Percentiles rank a stretch among this genome's conserved stretches.
phyloP scores from a whole-genome alignment of 441 rosid genomes.

The Theobroma grandiflorum region DNA sequence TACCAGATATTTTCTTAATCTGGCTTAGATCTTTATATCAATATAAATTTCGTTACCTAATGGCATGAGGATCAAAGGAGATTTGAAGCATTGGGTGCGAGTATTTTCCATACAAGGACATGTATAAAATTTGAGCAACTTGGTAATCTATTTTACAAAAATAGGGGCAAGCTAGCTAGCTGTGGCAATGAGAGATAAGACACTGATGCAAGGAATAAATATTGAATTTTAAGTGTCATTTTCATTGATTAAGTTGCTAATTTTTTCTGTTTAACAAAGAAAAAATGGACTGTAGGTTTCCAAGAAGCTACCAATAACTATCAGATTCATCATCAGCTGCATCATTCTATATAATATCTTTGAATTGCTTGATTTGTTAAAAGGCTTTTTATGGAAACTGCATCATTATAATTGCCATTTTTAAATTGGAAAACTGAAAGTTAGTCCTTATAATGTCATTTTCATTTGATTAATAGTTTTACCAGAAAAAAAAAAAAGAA shows the following conservation, averaged over 20 bases:
- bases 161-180: not conserved
- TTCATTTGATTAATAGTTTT: not conserved
- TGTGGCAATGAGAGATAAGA: not conserved
- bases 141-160: not conserved
- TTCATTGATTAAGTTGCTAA: conserved; percentile 12
- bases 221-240: conserved; percentile 20
- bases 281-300: conserved; percentile 21
- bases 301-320: conserved; percentile 25
- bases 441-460: not conserved
- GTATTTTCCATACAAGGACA: not conserved
- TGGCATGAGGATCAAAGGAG: not conserved
- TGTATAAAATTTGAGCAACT: not conserved
- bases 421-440: conserved; percentile 21
- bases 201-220: conserved; percentile 1
- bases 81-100: not conserved
- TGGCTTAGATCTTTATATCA: not conserved
- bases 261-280: conserved; percentile 1
- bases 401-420: conserved; percentile 16
- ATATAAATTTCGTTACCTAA: not conserved
- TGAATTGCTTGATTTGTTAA: conserved; percentile 17
- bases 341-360: conserved; percentile 10
- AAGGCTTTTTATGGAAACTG: not conserved
- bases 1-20: not conserved
- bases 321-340: conserved; percentile 14
- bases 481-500: not conserved